A percentile compares a stretch with the other conserved stretches of the same genome.
These are phyloP conservation scores for Glycine soja DNA, from an alignment of 306 rosid species.

Conservation along the genomic window DNA sequence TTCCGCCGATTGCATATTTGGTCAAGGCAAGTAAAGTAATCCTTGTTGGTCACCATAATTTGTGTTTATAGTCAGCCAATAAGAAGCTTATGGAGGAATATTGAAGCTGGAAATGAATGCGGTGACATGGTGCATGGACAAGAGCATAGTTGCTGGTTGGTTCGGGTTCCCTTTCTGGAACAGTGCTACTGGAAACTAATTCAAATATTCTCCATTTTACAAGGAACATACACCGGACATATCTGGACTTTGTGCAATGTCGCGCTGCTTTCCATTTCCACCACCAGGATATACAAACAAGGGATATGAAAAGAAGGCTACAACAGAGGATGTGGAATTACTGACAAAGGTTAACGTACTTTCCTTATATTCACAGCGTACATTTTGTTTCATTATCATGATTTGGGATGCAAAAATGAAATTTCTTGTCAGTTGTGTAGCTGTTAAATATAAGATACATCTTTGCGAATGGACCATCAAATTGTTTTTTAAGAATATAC, in stretches of 20 bases:
- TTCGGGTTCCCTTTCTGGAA: slow-evolving; percentile 66
- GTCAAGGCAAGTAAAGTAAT: not conserved
- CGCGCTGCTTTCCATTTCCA: slow-evolving; percentile 98
- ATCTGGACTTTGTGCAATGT: slow-evolving; percentile 83
- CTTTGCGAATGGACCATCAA: not conserved
- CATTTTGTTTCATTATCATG: slow-evolving; percentile 38
- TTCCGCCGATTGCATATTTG: not conserved
- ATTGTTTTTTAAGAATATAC: not conserved
- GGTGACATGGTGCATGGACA: slow-evolving; percentile 98
- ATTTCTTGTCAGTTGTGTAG: slow-evolving; percentile 8
- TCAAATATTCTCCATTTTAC: slow-evolving; percentile 53
- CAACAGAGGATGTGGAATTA: slow-evolving; percentile 66
- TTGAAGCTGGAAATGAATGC: slow-evolving; percentile 78
- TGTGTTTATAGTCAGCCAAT: slow-evolving; percentile 49
- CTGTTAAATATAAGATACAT: not conserved
- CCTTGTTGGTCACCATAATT: not conserved
- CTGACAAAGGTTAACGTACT: slow-evolving; percentile 70
- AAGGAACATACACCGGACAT: slow-evolving; percentile 54
- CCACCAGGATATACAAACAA: slow-evolving; percentile 95
- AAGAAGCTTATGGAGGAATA: slow-evolving; percentile 60
- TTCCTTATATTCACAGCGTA: slow-evolving; percentile 35
- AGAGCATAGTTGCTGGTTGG: slow-evolving; percentile 79
- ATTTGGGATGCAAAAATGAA: not conserved
- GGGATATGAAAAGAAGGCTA: slow-evolving; percentile 56
- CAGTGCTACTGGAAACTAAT: slow-evolving; percentile 62